Conservation (phyloP, 768 basidiomycete species). For the Tylopilus cervinicoccineus region DNA sequence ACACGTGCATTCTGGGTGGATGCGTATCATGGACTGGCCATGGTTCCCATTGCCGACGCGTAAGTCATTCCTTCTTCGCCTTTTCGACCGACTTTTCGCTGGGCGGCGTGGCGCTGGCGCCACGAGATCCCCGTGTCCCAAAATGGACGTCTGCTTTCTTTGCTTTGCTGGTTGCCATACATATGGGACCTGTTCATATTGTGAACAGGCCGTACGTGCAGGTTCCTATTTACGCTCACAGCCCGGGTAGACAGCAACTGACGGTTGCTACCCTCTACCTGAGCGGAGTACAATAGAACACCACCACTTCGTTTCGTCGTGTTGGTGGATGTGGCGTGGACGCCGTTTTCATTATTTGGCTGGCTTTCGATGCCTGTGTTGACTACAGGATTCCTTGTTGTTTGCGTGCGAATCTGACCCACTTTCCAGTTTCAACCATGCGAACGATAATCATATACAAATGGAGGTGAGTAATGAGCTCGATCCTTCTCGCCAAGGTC, state of each 20-base stretch:
- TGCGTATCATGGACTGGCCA: conserved; percentile 71
- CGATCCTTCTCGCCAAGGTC: conserved; percentile 14
- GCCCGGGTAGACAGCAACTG: conserved; percentile 11
- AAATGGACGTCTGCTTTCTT: conserved; percentile 5
- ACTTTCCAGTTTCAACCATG: conserved; percentile 64
- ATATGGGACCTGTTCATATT: conserved; percentile 15
- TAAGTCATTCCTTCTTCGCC: conserved; percentile 39
- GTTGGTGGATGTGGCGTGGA: background rate
- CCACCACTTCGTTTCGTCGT: background rate
- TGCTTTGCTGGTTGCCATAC: conserved; percentile 11
- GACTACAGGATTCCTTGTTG: background rate
- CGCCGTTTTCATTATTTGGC: background rate
- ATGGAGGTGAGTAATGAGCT: conserved; percentile 51
- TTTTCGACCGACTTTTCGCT: conserved; percentile 4
- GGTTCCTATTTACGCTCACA: conserved; percentile 7
- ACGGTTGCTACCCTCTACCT: conserved; percentile 18
- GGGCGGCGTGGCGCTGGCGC: conserved; percentile 8
- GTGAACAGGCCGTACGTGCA: conserved; percentile 7
- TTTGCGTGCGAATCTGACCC: conserved; percentile 15
- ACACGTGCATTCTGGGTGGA: conserved; percentile 84
- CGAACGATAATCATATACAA: conserved; percentile 64
- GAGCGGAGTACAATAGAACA: conserved; percentile 5
- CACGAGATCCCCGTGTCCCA: conserved; percentile 16
- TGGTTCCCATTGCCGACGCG: conserved; percentile 86
- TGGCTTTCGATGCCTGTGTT: background rate